Percentiles rank a stretch among this genome's conserved stretches.
Conservation (phyloP, 169 alveolate genomes). For the Theileria sp. region DNA sequence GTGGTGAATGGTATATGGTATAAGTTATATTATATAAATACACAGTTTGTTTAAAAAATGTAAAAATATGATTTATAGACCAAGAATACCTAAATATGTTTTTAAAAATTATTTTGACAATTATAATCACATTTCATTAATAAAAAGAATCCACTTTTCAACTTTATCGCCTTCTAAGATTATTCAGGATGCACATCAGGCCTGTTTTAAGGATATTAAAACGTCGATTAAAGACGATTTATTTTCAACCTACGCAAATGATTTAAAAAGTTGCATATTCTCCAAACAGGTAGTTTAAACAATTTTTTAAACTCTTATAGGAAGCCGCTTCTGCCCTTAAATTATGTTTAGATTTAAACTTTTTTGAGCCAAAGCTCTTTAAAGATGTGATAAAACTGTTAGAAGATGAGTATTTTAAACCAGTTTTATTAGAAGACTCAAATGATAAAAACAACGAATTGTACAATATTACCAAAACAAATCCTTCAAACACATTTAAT, state of each 20-base stretch:
- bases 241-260: neutral
- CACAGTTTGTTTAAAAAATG: neutral
- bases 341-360: constrained; percentile 20
- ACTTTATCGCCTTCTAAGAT: constrained; percentile 4
- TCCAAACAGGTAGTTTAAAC: constrained; percentile 24
- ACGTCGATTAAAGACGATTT: neutral
- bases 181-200: constrained; percentile 17
- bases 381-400: constrained; percentile 35
- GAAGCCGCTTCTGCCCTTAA: constrained; percentile 47
- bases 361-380: constrained; percentile 27
- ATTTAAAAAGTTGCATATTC: constrained; percentile 6
- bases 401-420: constrained; percentile 57
- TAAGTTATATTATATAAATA: neutral
- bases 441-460: constrained; percentile 1
- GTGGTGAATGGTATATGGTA: constrained; percentile 8
- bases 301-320: constrained; percentile 22
- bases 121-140: neutral
- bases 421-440: constrained; percentile 24
- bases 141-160: neutral
- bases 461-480: neutral
- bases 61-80: neutral
- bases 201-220: neutral
- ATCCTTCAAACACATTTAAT: constrained; percentile 15
- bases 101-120: neutral
- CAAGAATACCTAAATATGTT: neutral